These are phyloP conservation scores for Phlebopus sp. DNA, from an alignment of 1,284 basidiomycete genomes.

Conservation along the genomic window DNA sequence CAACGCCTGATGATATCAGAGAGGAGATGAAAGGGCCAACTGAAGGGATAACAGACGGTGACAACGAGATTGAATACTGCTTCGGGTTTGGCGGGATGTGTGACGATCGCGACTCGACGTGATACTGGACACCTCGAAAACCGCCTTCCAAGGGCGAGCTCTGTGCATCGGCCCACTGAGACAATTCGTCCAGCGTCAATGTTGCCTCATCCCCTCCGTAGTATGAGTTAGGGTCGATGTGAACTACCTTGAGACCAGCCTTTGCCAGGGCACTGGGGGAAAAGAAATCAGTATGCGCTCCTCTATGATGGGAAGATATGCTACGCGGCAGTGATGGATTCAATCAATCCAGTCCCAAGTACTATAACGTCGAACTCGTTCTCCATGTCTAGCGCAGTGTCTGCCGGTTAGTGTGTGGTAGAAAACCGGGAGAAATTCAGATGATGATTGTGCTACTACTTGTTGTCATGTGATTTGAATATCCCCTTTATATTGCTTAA, in stretches of 20 bases:
- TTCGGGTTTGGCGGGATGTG: conserved; percentile 54
- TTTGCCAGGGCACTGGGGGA: conserved; percentile 77
- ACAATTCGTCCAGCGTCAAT: conserved; percentile 78
- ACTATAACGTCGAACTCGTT: conserved; percentile 77
- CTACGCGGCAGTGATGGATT: conserved; percentile 91
- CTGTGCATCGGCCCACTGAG: conserved; percentile 58
- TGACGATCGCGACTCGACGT: conserved; percentile 43
- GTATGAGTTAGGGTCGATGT: conserved; percentile 82
- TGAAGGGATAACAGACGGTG: conserved; percentile 81
- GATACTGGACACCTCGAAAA: conserved; percentile 31
- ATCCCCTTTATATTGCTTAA: conserved; percentile 5
- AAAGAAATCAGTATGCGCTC: conserved; percentile 11
- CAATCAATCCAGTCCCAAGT: conserved; percentile 82
- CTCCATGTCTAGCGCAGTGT: conserved; percentile 18
- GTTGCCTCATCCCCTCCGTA: conserved; percentile 87
- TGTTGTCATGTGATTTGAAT: conserved; percentile 23
- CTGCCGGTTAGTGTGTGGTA: too few relatives aligned
- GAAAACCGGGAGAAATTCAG: not conserved
- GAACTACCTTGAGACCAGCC: conserved; percentile 82
- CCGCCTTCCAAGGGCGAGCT: conserved; percentile 20
- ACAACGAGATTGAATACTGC: conserved; percentile 84
- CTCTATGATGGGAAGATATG: conserved; percentile 14
- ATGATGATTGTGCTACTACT: not conserved
- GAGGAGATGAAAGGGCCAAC: conserved; percentile 78
- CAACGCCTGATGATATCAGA: conserved; percentile 82